Base-by-base conservation (phyloP, 805 yeast genomes). In the Starmerella roubikii region DNA sequence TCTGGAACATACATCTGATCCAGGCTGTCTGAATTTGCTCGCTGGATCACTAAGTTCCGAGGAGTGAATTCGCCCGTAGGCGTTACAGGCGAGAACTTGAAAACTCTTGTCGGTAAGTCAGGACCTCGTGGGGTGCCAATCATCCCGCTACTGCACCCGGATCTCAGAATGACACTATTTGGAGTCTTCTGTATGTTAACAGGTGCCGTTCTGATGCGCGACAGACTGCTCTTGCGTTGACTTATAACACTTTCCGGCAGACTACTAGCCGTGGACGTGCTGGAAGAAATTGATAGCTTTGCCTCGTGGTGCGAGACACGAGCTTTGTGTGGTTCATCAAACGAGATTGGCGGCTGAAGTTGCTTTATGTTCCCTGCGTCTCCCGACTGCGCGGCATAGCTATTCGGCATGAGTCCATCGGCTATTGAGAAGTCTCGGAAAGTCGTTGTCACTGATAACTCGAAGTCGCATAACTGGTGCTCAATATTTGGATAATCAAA, bases 191-290 rank as follows among this genome's bases (percentile, higher is more conserved):
- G 10, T 21, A 41, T 38, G 8, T 35, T 44, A 19, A 44, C 27
- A 3, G 45, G 45, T 2, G 42, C 39, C 12, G 40, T 41, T 4
- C 35, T 35, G 16, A 34, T 17, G 3, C 32, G 30, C 2, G 45
- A 33, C 7, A 46, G 39, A 27, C 49, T 46, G 17, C 47, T 43
- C 30, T 38, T 38, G 11, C 49, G 42, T 31, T 35, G 34, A 34
- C 34, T 44, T 9, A 37, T 33, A 13, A 16, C 9, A 19, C 23
- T 24, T 8, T 18, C 24, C 7, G 24, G 16, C 4, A 12, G 10
- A 17, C 31, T 29, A 6, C 8, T 12, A 12, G 5, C 16, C 4
- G 32, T 29, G 21, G n/a, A n/a, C n/a, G n/a, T n/a, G n/a, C n/a
- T n/a, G n/a, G n/a, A n/a, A n/a, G n/a, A n/a, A n/a, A n/a, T n/a